Base-by-base conservation (phyloP, 305 asterid species). In the Solanum hybrid region DNA sequence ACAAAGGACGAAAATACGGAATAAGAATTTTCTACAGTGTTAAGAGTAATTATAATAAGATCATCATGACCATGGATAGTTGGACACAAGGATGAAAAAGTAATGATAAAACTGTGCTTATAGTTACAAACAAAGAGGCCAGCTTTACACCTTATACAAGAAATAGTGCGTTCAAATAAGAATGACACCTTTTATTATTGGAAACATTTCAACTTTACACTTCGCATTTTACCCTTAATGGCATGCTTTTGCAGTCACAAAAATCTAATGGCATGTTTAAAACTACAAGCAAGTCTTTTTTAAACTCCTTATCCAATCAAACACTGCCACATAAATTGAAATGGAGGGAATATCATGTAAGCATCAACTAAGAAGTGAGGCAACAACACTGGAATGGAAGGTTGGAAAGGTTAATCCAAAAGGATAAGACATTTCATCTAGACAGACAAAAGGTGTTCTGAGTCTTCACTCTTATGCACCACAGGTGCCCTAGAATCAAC, bases 1-100 rank as follows among this genome's bases (percentile, higher is more conserved):
- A 92, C 88, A 92, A 88, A 89, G 91, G 90, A 93, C 92, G 86
- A 90, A 89, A 76, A 87, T 91, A 88, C 88, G 90, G 88, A 91
- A 89, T 90, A 90, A 90, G 92, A 90, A 31, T 80, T 73, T 86
- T 91, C 90, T 85, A 82, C 60, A 88, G 86, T 64, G 85, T 88
- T 91, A 24, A 71, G 56, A 88, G 66, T 78, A 87, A 85, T 88
- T 46, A 88, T 17, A 87, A 77, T 88, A 56, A 85, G 31, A 60
- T 34, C 51, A 32, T 60, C 75, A 60, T 60, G 8, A 56, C 76
- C 32, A 24, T 85, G 34, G 24, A 85, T 11, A 85, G 13, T 60
- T 56, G 38, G 42, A 84, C 16, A 51, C 46, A 56, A 85, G 75
- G 78, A 85, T 60, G n/a, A 4, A 22, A 22, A 56, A 60, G 34